Base-by-base conservation (phyloP, 257 asterid species). In the Solanum virginianum region DNA sequence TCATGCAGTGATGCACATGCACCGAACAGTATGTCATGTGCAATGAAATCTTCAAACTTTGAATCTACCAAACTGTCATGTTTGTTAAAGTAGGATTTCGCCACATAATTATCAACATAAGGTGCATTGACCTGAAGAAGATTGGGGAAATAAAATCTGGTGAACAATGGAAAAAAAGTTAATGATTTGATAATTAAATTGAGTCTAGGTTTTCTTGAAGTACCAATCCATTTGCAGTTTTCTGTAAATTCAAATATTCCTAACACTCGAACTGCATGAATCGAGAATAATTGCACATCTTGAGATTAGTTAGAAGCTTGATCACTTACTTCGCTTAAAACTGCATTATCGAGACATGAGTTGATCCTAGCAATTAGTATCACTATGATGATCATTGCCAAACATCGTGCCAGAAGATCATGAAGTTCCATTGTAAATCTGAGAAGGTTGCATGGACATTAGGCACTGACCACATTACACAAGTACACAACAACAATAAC, bases 61-160 rank as follows among this genome's bases (percentile, higher is more conserved):
- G 80, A 85, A 70, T 91, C 94, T 36, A 75, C 65, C 85, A 91
- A 91, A 83, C 68, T 87, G 32, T 75, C 85, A 55, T 91, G 84
- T 88, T 88, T 85, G 68, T 90, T 86, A 66, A 96, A 94, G 80
- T 93, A 96, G 1, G 82, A 79, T 47, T 89, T 68, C 22, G 94
- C 10, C 32, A 96, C 88, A 88, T 87, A 93, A 83, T 87, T 88
- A 60, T 85, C 90, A 80, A 60, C 22, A 49, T 53, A 85, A 83
- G 56, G 85, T 72, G 79, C 83, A 55, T 87, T 86, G 81, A 71
- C 92, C 96, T 92, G 90, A 65, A 84, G 83, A 81, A 84, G 79
- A 77, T 32, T 53, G 41, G 85, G 69, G 75, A 65, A 4, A n/a
- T n/a, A n/a, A 7, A 43, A 81, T 9, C 70, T n/a, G 54, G 84